Base-by-base conservation (phyloP, 2,329 filamentous ascomycete species). In the Shiraia bambusicola region DNA sequence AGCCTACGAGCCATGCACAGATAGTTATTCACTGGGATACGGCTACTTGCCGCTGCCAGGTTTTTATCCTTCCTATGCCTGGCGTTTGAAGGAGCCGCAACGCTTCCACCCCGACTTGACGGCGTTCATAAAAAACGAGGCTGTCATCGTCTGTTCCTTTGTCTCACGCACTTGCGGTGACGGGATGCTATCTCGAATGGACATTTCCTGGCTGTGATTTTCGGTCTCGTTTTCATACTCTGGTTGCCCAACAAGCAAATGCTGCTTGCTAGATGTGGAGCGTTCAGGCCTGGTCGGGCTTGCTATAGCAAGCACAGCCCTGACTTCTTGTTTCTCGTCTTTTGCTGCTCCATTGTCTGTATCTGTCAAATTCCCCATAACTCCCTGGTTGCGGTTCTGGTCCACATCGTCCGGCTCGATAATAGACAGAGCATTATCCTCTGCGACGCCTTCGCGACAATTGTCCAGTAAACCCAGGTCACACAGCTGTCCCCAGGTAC, bases 401-500 rank as follows among this genome's bases (percentile, higher is more conserved):
- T 15, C n/a, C 7, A 12, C 28, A 15, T 47, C 49, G 3, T 39
- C 35, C 6, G 59, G 62, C 43, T 65, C 61, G 37, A 64, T 66
- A 7, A 65, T 41, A 3, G 58, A 52, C 36, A 62, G 14, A 2
- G 52, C 48, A 11, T 57, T 48, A 9, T 49, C 49, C 28, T 58
- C 59, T 12, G 44, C 56, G 9, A 42, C 39, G 2, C 32, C 33
- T 6, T 39, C 40, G 6, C 34, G 26, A 3, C 55, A 49, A n/a
- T 47, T 30, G 1, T 53, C 45, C 15, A 59, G 41, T 17, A 65
- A 10, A 0, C 56, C 59, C n/a, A 65, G 32, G 7, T 58, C 39
- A 26, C 40, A 36, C 19, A 65, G 35, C 45, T 64, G 61, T 3
- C 57, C 52, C 55, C 54, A 58, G 1, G 62, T 63, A 15, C 65